Conservation (phyloP, 768 basidiomycete genomes). For the Panaeolus cyanescens region DNA sequence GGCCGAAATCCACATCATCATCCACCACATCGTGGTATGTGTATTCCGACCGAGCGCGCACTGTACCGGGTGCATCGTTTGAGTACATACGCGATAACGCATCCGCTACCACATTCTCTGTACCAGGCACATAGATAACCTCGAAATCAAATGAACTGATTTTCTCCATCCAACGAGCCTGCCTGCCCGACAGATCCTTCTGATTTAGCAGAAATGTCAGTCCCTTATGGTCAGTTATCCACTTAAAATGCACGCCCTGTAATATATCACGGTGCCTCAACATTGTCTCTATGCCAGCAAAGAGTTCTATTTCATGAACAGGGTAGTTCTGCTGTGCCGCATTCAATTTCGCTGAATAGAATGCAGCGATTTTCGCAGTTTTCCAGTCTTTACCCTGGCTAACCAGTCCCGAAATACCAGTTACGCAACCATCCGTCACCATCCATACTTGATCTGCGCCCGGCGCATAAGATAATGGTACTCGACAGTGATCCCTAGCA, state of each 20-base stretch:
- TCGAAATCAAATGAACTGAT: slow-evolving; percentile 39
- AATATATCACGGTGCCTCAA: slow-evolving; percentile 26
- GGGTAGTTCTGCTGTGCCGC: slow-evolving; percentile 38
- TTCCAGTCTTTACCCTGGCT: slow-evolving; percentile 22
- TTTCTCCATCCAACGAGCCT: slow-evolving; percentile 40
- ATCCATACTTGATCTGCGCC: slow-evolving; percentile 23
- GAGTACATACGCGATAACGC: slow-evolving; percentile 35
- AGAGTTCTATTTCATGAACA: slow-evolving; percentile 38
- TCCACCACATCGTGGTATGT: slow-evolving; percentile 20
- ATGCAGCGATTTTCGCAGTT: slow-evolving; percentile 23
- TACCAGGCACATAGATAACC: slow-evolving; percentile 33
- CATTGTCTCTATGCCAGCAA: slow-evolving; percentile 37
- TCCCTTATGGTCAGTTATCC: slow-evolving; percentile 35
- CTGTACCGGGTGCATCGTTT: slow-evolving; percentile 17
- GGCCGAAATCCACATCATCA: slow-evolving; percentile 10
- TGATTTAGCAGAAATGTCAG: slow-evolving; percentile 33
- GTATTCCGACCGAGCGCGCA: slow-evolving; percentile 15
- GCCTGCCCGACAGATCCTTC: slow-evolving; percentile 33
- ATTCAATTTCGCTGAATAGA: slow-evolving; percentile 37
- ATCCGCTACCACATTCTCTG: slow-evolving; percentile 40
- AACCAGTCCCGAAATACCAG: slow-evolving; percentile 26
- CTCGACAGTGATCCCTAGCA: slow-evolving; percentile 19
- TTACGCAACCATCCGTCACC: slow-evolving; percentile 27
- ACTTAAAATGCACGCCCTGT: slow-evolving; percentile 28
- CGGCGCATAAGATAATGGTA: slow-evolving; percentile 13